phyloP scores from a whole-genome alignment of 495 filamentous ascomycete species.

The Daldinia childiae region DNA sequence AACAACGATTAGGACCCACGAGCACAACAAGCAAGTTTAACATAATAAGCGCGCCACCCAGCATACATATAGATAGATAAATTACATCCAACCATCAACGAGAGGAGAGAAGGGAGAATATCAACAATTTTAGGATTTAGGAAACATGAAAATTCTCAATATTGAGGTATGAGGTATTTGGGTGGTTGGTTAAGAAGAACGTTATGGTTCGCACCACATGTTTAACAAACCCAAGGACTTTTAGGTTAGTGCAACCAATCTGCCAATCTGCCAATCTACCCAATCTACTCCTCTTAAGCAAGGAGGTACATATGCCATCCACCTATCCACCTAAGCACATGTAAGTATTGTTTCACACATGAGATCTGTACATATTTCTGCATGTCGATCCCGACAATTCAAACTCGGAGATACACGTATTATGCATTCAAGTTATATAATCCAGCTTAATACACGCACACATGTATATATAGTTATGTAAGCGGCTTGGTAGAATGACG shows the following conservation, averaged over 20 bases:
- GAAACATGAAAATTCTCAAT: neutral
- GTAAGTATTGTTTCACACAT: conserved; percentile 6
- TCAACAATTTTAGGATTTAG: neutral
- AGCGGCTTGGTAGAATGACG: conserved; percentile 17
- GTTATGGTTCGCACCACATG: neutral
- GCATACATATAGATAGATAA: neutral
- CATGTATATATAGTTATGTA: neutral
- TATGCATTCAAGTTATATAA: neutral
- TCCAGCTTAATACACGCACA: neutral
- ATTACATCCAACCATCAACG: neutral
- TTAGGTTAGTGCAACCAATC: neutral
- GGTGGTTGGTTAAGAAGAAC: neutral
- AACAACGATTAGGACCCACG: neutral
- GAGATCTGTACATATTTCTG: neutral
- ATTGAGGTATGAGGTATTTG: neutral
- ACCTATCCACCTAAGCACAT: conserved; percentile 4
- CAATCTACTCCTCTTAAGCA: neutral
- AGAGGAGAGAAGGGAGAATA: neutral
- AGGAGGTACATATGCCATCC: neutral
- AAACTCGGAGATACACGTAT: neutral
- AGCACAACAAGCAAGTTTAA: neutral
- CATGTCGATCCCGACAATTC: conserved; percentile 1
- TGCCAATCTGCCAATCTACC: neutral
- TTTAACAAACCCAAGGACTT: neutral
- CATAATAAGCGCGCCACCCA: neutral